Evolutionary conservation across 306 rosid species (phyloP).

Genomic region (Quercus cerris): DNA sequence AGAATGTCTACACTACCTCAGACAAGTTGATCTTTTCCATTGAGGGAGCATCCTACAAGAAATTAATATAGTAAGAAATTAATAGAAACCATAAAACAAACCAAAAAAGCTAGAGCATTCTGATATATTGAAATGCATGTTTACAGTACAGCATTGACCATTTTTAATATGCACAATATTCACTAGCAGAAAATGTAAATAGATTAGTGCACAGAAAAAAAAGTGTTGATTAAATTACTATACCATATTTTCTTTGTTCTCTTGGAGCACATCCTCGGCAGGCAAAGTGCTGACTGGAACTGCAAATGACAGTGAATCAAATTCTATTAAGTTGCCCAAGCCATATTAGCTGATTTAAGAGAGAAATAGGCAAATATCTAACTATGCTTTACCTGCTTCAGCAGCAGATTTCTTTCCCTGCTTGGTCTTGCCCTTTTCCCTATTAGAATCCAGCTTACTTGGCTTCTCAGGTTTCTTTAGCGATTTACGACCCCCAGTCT

Average conservation of each 20-base stretch:
- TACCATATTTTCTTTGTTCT: conserved; percentile 79
- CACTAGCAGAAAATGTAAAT: not conserved
- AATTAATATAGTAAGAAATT: not conserved
- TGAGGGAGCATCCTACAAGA: conserved; percentile 42
- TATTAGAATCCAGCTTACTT: conserved; percentile 36
- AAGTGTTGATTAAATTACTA: not conserved
- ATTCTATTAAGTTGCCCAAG: not conserved
- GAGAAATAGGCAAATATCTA: not conserved
- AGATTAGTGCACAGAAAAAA: not conserved
- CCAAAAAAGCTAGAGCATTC: not conserved
- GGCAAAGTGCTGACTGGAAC: conserved; percentile 35
- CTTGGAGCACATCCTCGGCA: conserved; percentile 32
- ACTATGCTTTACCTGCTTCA: conserved; percentile 40
- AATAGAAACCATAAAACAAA: not conserved
- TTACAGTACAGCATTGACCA: no score
- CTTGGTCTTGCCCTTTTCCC: conserved; percentile 40
- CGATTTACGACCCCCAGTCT: conserved; percentile 25
- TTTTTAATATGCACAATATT: not conserved
- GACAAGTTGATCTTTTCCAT: conserved; percentile 31
- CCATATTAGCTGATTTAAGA: not conserved
- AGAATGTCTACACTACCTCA: conserved; percentile 32
- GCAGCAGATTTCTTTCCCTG: conserved; percentile 40
- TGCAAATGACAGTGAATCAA: conserved; percentile 20
- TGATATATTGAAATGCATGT: no score
- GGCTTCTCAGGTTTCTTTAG: conserved; percentile 53